These are phyloP conservation scores for Sporisorium exsertum DNA, from an alignment of 1,284 basidiomycete genomes.

Conservation along the genomic window DNA sequence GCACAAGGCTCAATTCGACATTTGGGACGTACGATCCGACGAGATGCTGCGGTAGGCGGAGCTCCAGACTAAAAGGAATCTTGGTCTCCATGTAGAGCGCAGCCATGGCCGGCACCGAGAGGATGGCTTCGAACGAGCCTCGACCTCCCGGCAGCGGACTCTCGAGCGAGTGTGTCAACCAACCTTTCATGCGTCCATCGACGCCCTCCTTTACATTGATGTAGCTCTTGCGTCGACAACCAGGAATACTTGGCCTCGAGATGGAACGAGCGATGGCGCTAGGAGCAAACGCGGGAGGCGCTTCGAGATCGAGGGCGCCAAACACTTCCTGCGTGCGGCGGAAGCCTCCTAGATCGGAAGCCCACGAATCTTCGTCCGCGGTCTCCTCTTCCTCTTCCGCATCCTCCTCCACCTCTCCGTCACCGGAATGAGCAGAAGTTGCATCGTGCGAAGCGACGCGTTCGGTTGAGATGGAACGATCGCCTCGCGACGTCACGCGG, in stretches of 20 bases:
- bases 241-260: slow-evolving; percentile 19
- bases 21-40: slow-evolving; percentile 27
- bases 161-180: slow-evolving; percentile 50
- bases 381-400: slow-evolving; percentile 27
- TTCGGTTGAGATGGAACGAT: slow-evolving; percentile 18
- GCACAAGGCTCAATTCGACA: slow-evolving; percentile 42
- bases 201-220: slow-evolving; percentile 54
- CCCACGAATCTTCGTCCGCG: slow-evolving; percentile 47
- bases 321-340: slow-evolving; percentile 44
- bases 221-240: slow-evolving; percentile 40
- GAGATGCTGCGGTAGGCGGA: slow-evolving; percentile 38
- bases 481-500: slow-evolving; percentile 23
- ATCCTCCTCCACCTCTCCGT: slow-evolving; percentile 26
- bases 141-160: slow-evolving; percentile 20
- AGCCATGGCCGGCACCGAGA: slow-evolving; percentile 51
- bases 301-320: slow-evolving; percentile 38
- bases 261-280: slow-evolving; percentile 17
- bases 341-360: slow-evolving; percentile 43
- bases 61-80: slow-evolving; percentile 49
- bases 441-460: slow-evolving; percentile 14
- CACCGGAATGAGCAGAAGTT: slow-evolving; percentile 15
- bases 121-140: slow-evolving; percentile 44
- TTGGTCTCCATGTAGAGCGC: slow-evolving; percentile 56
- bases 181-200: slow-evolving; percentile 53
- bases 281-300: slow-evolving; percentile 19